Evolutionary conservation across 2,329 filamentous ascomycete genomes (phyloP).

Genomic region (Fusarium nelsonii): DNA sequence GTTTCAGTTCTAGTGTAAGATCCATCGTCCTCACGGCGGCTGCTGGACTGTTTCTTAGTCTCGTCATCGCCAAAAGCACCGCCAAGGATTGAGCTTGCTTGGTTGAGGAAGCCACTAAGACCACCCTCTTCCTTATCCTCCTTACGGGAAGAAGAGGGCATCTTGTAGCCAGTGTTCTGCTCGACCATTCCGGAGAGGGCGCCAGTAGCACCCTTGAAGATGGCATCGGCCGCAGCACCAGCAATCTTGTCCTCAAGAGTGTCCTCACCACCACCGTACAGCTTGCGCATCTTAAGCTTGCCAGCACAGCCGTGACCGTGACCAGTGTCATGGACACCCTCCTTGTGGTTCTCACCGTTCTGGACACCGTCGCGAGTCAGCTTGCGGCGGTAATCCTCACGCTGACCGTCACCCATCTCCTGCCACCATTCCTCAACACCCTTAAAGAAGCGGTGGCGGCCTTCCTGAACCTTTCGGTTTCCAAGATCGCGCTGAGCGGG

Average conservation of each 20-base stretch:
- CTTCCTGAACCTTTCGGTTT: conserved; percentile 77
- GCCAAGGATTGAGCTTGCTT: conserved; percentile 75
- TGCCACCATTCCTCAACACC: conserved; percentile 88
- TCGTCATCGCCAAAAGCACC: conserved; percentile 68
- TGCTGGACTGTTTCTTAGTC: conserved; percentile 65
- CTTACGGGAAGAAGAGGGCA: conserved; percentile 51
- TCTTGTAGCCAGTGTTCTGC: conserved; percentile 60
- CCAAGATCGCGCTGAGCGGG: conserved; percentile 81
- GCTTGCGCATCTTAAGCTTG: conserved; percentile 82
- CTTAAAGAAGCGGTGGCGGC: conserved; percentile 81
- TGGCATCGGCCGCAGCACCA: conserved; percentile 66
- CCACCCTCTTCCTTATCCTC: conserved; percentile 70
- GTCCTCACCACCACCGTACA: conserved; percentile 61
- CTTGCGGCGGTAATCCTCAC: conserved; percentile 77
- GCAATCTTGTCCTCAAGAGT: conserved; percentile 69
- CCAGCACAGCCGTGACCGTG: conserved; percentile 86
- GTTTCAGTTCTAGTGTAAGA: conserved; percentile 71
- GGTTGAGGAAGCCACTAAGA: conserved; percentile 77
- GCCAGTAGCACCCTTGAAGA: conserved; percentile 69
- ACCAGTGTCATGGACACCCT: conserved; percentile 84
- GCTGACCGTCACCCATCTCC: conserved; percentile 70
- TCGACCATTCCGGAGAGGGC: conserved; percentile 62
- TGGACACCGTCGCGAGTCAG: conserved; percentile 83
- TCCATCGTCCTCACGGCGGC: conserved; percentile 68
- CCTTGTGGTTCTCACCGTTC: conserved; percentile 85